Conservation (phyloP, 371 early-diverging fungal genomes). For the Umbelopsis sp. region DNA sequence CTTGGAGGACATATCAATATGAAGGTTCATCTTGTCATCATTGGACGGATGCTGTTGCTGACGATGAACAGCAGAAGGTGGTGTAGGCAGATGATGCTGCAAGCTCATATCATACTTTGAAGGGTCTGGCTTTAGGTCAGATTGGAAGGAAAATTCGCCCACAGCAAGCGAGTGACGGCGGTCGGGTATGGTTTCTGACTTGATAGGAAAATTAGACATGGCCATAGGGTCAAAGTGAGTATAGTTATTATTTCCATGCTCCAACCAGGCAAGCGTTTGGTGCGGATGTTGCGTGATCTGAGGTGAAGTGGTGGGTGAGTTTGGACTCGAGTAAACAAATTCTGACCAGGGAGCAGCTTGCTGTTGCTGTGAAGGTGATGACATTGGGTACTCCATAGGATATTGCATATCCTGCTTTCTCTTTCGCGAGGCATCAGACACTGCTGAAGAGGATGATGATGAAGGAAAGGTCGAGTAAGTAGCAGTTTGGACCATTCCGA, state of each 20-base stretch:
- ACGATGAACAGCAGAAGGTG: not conserved
- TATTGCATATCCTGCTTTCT: constrained; percentile 35
- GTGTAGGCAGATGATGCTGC: constrained; percentile 15
- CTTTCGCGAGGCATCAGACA: constrained; percentile 27
- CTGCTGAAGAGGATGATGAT: not conserved
- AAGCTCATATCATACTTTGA: constrained; percentile 12
- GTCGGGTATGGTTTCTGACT: constrained; percentile 25
- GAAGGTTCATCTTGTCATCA: not conserved
- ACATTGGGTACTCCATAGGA: constrained; percentile 2
- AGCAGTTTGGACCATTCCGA: constrained; percentile 13
- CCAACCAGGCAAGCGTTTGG: constrained; percentile 14
- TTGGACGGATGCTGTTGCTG: not conserved
- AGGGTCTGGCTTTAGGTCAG: constrained; percentile 25
- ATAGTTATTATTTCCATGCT: constrained; percentile 1
- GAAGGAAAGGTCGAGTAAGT: constrained; percentile 15
- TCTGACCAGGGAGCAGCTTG: constrained; percentile 31
- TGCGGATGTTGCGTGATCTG: not conserved
- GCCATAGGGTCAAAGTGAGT: constrained; percentile 19
- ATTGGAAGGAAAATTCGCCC: constrained; percentile 32
- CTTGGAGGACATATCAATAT: constrained; percentile 7
- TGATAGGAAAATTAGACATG: constrained; percentile 15
- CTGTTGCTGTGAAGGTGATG: constrained; percentile 11
- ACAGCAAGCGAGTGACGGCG: constrained; percentile 38
- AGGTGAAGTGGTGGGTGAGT: constrained; percentile 27
- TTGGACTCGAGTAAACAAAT: constrained; percentile 38